Conservation (phyloP, 495 filamentous ascomycete species). For the Achaetomiella virescens region DNA sequence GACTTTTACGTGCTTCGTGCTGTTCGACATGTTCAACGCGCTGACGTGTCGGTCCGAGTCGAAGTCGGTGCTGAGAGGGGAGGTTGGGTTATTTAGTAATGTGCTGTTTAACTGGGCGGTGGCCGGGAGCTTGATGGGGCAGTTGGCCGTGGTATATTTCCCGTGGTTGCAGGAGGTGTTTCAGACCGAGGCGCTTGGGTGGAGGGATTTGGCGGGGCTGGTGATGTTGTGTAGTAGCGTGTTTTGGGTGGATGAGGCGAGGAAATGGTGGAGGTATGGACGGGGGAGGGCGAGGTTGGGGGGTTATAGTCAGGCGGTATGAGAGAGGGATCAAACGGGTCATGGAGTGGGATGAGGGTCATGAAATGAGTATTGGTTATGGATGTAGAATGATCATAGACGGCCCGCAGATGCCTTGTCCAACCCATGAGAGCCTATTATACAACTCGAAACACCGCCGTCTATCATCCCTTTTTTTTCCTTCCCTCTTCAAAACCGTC, state of each 20-base stretch:
- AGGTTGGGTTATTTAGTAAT: constrained; percentile 75
- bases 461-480: too few relatives aligned
- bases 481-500: too few relatives aligned
- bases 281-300: constrained; percentile 33
- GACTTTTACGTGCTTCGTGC: constrained; percentile 97
- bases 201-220: constrained; percentile 66
- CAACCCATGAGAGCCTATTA: too few relatives aligned
- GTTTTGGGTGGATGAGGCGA: constrained; percentile 88
- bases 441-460: too few relatives aligned
- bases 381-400: not conserved
- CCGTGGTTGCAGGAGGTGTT: constrained; percentile 90
- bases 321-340: too few relatives aligned
- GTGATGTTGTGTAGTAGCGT: constrained; percentile 73
- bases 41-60: constrained; percentile 85
- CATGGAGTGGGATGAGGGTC: not conserved
- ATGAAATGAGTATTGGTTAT: not conserved
- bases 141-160: constrained; percentile 86
- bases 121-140: constrained; percentile 71
- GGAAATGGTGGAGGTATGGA: constrained; percentile 64
- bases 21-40: constrained; percentile 99
- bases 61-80: constrained; percentile 81
- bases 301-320: constrained; percentile 47
- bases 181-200: constrained; percentile 80
- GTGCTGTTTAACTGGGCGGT: constrained; percentile 96
- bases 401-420: too few relatives aligned